Percentiles rank a stretch among this genome's conserved stretches.
Evolutionary conservation across 768 basidiomycete species (phyloP).

Genomic region (Crucibulum laeve): DNA sequence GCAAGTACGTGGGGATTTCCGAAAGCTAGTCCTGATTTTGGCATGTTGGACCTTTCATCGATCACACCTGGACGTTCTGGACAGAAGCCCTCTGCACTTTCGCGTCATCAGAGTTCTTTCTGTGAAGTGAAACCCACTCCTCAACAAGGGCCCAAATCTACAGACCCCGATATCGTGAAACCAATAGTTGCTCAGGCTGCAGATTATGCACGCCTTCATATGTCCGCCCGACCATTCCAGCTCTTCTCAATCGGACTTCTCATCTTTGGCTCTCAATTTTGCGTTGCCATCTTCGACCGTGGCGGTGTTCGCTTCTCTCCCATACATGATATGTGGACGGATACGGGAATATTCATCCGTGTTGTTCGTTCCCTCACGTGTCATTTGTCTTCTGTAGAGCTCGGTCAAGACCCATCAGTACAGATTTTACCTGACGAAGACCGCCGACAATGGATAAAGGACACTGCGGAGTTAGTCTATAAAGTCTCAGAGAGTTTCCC

Average conservation of each 20-base stretch:
- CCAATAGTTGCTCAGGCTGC: conserved; percentile 14
- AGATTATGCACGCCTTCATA: conserved; percentile 21
- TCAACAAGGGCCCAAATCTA: conserved; percentile 11
- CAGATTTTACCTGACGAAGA: conserved; percentile 1
- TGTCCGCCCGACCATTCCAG: conserved; percentile 22
- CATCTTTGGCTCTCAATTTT: conserved; percentile 22
- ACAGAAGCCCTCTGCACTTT: conserved; percentile 4
- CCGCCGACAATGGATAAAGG: neutral
- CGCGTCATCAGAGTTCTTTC: conserved; percentile 9
- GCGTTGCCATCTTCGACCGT: conserved; percentile 25
- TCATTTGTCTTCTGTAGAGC: conserved; percentile 10
- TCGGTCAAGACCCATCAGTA: conserved; percentile 14
- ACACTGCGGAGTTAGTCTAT: conserved; percentile 1
- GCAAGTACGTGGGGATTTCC: conserved; percentile 10
- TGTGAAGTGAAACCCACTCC: conserved; percentile 9
- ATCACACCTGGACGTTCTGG: neutral
- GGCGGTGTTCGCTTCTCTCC: conserved; percentile 20
- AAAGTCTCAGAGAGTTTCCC: conserved; percentile 2
- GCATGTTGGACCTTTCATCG: conserved; percentile 2
- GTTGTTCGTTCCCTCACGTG: conserved; percentile 16
- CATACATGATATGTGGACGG: conserved; percentile 14
- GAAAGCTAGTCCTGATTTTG: conserved; percentile 9
- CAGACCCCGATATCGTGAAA: conserved; percentile 3
- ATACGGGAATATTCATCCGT: conserved; percentile 17
- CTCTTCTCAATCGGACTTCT: conserved; percentile 22